Evolutionary conservation across 2,329 filamentous ascomycete genomes (phyloP).

Genomic region (Diplodia corticola): DNA sequence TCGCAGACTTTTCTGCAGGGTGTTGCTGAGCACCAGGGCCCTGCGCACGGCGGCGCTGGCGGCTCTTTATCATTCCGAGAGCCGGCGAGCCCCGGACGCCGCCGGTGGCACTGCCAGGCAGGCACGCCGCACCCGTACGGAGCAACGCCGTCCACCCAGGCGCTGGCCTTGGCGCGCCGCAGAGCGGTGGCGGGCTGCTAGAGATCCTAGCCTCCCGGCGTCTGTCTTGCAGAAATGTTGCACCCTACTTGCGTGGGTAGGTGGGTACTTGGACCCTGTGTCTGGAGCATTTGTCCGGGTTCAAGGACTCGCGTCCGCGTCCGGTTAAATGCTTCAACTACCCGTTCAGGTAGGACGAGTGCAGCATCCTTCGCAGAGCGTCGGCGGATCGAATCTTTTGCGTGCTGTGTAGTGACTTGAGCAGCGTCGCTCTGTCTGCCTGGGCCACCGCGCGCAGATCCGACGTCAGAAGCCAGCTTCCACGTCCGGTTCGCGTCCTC

Average conservation of each 20-base stretch:
- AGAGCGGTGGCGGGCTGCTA: not conserved
- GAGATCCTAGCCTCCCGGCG: too few species aligned
- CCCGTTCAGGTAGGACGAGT: too few species aligned
- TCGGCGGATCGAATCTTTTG: too few species aligned
- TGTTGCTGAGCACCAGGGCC: not conserved
- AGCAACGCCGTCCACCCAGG: not conserved
- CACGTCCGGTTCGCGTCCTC: not conserved
- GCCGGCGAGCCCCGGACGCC: conserved; percentile 5
- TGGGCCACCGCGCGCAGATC: not conserved
- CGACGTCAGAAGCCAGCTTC: conserved; percentile 10
- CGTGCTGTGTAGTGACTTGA: not conserved
- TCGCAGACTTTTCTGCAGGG: conserved; percentile 18
- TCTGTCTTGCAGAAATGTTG: too few species aligned
- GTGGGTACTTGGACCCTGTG: too few species aligned
- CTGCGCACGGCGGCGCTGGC: conserved; percentile 4
- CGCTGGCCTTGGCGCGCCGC: not conserved
- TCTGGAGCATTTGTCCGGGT: too few species aligned
- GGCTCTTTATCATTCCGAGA: conserved; percentile 13
- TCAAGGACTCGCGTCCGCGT: too few species aligned
- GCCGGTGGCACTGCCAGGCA: not conserved
- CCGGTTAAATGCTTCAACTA: too few species aligned
- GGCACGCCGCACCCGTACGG: not conserved
- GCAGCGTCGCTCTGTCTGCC: not conserved
- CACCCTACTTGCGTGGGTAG: too few species aligned
- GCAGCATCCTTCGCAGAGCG: too few species aligned